phyloP scores from a whole-genome alignment of 1,284 basidiomycete genomes.

The Cystobasidium pallidum region DNA sequence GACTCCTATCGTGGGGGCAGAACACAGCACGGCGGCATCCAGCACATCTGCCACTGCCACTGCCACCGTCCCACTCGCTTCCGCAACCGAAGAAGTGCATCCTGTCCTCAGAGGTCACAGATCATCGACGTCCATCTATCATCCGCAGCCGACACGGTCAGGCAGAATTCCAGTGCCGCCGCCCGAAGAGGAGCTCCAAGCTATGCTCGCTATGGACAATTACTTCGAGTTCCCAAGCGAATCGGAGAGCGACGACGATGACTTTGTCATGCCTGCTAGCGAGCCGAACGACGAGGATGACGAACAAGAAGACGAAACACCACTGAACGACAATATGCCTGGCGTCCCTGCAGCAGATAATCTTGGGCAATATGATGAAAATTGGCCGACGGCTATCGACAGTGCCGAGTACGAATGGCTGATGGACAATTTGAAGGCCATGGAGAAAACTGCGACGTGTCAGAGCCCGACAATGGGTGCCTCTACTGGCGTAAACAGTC shows the following conservation, averaged over 20 bases:
- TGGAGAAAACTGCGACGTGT: background rate
- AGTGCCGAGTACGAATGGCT: constrained; percentile 33
- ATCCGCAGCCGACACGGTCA: constrained; percentile 37
- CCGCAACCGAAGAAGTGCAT: no score
- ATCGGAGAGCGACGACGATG: constrained; percentile 40
- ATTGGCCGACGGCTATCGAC: background rate
- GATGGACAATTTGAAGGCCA: constrained; percentile 20
- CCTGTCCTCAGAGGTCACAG: background rate
- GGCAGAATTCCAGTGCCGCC: constrained; percentile 38
- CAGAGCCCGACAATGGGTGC: background rate
- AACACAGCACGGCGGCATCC: background rate
- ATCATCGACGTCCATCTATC: background rate
- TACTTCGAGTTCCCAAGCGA: constrained; percentile 43
- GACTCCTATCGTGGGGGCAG: background rate
- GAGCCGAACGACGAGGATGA: constrained; percentile 28
- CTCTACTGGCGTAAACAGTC: background rate
- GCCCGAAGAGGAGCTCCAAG: constrained; percentile 32
- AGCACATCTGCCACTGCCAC: background rate
- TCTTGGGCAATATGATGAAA: background rate
- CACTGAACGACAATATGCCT: background rate
- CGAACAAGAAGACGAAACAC: constrained; percentile 28
- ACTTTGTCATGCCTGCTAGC: constrained; percentile 35
- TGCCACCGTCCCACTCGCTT: no score
- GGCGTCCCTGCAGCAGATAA: background rate
- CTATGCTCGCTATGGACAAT: constrained; percentile 44